A percentile compares a stretch with the other conserved stretches of the same genome.
Evolutionary conservation across 2,329 filamentous ascomycete genomes (phyloP).

Genomic region (Periconia macrospinosa): DNA sequence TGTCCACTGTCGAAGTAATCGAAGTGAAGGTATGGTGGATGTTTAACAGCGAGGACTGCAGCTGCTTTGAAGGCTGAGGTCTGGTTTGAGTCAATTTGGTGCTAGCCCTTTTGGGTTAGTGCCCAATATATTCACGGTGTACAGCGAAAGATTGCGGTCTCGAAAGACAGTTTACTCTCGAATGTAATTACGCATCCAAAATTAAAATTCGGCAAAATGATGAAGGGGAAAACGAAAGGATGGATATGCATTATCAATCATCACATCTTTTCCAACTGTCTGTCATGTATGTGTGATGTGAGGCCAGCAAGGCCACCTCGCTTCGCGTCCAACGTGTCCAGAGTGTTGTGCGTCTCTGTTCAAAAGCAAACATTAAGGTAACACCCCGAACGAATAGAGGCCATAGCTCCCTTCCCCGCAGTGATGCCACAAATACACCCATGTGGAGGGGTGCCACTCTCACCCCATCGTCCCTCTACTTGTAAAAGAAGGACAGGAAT

Average conservation of each 20-base stretch:
- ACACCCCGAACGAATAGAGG: background rate
- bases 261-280: too few species aligned
- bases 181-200: too few species aligned
- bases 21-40: background rate
- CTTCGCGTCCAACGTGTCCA: too few species aligned
- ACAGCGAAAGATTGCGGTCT: background rate
- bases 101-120: background rate
- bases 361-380: background rate
- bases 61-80: background rate
- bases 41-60: background rate
- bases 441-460: background rate
- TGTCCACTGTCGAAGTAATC: slow-evolving; percentile 1
- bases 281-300: too few species aligned
- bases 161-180: too few species aligned
- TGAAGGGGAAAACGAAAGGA: too few species aligned
- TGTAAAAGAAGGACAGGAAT: too few species aligned
- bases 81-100: background rate
- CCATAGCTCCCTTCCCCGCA: background rate
- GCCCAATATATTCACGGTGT: background rate
- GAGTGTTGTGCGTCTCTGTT: too few species aligned
- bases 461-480: too few species aligned
- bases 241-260: too few species aligned
- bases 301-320: too few species aligned
- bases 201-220: too few species aligned
- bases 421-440: background rate